phyloP scores from a whole-genome alignment of 1,139 yeast genomes.

The Hansenula anomala region DNA sequence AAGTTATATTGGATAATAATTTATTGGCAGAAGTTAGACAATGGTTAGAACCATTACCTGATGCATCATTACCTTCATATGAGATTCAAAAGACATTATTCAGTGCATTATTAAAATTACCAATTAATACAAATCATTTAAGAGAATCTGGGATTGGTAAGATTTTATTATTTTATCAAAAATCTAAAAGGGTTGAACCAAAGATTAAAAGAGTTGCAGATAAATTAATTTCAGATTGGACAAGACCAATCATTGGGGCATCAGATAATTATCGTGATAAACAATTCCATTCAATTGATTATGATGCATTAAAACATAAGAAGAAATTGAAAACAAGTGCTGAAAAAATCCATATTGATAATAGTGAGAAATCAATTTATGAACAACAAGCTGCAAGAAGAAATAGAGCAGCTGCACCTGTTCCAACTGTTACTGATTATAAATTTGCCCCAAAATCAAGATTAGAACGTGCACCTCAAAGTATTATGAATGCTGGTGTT shows the following conservation, averaged over 20 bases:
- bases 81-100: constrained; percentile 91
- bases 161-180: constrained; percentile 89
- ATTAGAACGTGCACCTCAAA: constrained; percentile 25
- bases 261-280: constrained; percentile 93
- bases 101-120: constrained; percentile 66
- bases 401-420: constrained; percentile 93
- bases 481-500: constrained; percentile 38
- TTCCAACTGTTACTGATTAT: constrained; percentile 82
- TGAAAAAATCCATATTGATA: constrained; percentile 20
- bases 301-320: constrained; percentile 52
- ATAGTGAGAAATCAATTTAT: constrained; percentile 56
- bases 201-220: constrained; percentile 85
- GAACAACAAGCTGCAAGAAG: constrained; percentile 91
- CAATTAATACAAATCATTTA: constrained; percentile 92
- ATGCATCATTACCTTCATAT: constrained; percentile 94
- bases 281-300: constrained; percentile 63
- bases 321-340: constrained; percentile 20
- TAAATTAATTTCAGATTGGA: constrained; percentile 92
- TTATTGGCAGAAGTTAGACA: constrained; percentile 88
- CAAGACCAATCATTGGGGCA: constrained; percentile 94
- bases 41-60: constrained; percentile 98
- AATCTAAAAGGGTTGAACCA: constrained; percentile 86
- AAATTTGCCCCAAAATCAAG: constrained; percentile 85
- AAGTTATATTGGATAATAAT: constrained; percentile 91
- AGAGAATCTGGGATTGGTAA: constrained; percentile 94